These are phyloP conservation scores for Leccinum olivaceopallidum DNA, from an alignment of 768 basidiomycete genomes.

Conservation along the genomic window DNA sequence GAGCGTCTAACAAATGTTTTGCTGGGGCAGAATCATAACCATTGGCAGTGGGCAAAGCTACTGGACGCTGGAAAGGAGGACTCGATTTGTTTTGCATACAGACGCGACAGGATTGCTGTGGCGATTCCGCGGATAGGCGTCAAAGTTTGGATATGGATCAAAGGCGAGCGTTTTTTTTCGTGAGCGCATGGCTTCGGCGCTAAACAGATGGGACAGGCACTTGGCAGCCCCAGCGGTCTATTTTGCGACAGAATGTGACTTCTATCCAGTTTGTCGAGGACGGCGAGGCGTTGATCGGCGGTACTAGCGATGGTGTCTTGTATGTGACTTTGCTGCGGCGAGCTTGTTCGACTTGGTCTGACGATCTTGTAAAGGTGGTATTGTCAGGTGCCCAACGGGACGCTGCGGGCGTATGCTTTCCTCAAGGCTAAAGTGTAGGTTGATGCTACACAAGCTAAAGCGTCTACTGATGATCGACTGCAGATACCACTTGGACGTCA, in stretches of 20 bases:
- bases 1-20: neutral
- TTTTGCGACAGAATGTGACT: conserved; percentile 63
- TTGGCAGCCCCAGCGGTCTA: conserved; percentile 66
- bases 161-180: conserved; percentile 39
- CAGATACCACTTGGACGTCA: conserved; percentile 58
- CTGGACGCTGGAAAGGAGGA: conserved; percentile 50
- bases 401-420: conserved; percentile 58
- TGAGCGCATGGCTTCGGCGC: neutral
- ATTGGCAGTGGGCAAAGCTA: conserved; percentile 60
- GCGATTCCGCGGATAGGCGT: conserved; percentile 60
- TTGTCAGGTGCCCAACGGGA: conserved; percentile 68
- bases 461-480: conserved; percentile 12
- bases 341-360: conserved; percentile 3
- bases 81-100: conserved; percentile 53
- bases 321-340: conserved; percentile 32
- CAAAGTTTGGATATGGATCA: conserved; percentile 62
- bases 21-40: conserved; percentile 41
- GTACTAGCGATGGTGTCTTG: conserved; percentile 70
- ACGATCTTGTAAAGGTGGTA: conserved; percentile 51
- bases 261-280: conserved; percentile 63
- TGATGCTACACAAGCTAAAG: neutral
- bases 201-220: conserved; percentile 40
- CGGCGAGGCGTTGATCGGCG: conserved; percentile 64
- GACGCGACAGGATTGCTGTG: conserved; percentile 59
- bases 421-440: conserved; percentile 60